A percentile compares a stretch with the other conserved stretches of the same genome.
Evolutionary conservation across 2,329 filamentous ascomycete species (phyloP).

Genomic region (Exophiala viscosa): DNA sequence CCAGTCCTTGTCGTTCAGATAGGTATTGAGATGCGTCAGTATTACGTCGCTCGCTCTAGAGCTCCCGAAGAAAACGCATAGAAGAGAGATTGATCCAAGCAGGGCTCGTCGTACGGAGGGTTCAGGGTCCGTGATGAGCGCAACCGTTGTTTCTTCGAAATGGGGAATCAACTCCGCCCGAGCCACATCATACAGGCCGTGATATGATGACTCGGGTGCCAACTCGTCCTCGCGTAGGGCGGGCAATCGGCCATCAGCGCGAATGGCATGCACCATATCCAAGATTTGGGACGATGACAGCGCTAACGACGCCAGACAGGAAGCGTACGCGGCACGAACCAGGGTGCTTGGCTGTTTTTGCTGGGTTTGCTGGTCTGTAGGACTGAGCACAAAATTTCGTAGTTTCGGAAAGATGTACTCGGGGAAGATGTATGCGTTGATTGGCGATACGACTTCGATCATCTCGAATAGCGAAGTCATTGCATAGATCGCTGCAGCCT

Average conservation of each 20-base stretch:
- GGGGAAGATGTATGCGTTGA: constrained; percentile 65
- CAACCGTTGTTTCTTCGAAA: constrained; percentile 85
- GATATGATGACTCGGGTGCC: constrained; percentile 65
- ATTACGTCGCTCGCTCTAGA: constrained; percentile 94
- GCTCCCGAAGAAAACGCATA: constrained; percentile 93
- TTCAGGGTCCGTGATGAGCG: constrained; percentile 81
- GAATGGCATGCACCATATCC: constrained; percentile 83
- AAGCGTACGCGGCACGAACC: constrained; percentile 86
- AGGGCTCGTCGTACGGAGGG: constrained; percentile 86
- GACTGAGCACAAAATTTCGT: constrained; percentile 54
- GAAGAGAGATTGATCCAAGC: constrained; percentile 80
- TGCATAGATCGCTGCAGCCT: constrained; percentile 77
- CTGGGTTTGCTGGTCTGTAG: constrained; percentile 30
- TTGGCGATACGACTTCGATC: constrained; percentile 78
- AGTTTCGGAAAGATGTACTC: constrained; percentile 62
- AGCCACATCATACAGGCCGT: constrained; percentile 83
- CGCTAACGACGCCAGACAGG: constrained; percentile 83
- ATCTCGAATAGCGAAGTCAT: constrained; percentile 84
- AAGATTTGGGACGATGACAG: constrained; percentile 80
- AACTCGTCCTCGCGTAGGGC: constrained; percentile 73
- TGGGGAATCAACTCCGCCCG: constrained; percentile 74
- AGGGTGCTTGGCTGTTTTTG: constrained; percentile 59
- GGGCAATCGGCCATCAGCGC: constrained; percentile 76
- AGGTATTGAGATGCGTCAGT: constrained; percentile 91
- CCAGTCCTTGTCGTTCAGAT: constrained; percentile 95